Percentiles rank a stretch among this genome's conserved stretches.
Conservation (phyloP, 2,329 filamentous ascomycete genomes). For the Talaromyces sp. region DNA sequence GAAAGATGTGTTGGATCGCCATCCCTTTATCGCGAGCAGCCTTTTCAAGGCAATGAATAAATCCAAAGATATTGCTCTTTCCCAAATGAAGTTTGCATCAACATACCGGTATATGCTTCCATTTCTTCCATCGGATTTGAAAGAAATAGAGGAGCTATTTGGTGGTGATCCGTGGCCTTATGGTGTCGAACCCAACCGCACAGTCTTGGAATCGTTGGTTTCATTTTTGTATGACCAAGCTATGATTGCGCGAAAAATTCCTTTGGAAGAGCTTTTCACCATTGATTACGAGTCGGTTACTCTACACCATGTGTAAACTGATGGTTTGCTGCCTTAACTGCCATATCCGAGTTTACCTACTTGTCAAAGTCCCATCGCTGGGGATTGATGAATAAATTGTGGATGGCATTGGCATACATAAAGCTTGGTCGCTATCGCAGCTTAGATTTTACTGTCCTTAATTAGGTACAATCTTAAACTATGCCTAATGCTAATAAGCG, state of each 20-base stretch:
- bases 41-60: slow-evolving; percentile 35
- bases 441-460: too few relatives aligned
- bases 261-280: slow-evolving; percentile 31
- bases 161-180: slow-evolving; percentile 28
- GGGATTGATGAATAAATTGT: too few relatives aligned
- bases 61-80: slow-evolving; percentile 31
- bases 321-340: too few relatives aligned
- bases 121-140: slow-evolving; percentile 31
- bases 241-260: slow-evolving; percentile 28
- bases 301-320: background rate
- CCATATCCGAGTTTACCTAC: too few relatives aligned
- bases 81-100: slow-evolving; percentile 20
- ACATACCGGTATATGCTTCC: slow-evolving; percentile 34
- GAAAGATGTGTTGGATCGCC: slow-evolving; percentile 27
- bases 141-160: slow-evolving; percentile 36
- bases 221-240: slow-evolving; percentile 30
- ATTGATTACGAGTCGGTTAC: background rate
- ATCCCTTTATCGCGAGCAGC: slow-evolving; percentile 30
- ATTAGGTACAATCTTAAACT: too few relatives aligned
- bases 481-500: too few relatives aligned
- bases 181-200: slow-evolving; percentile 32
- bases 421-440: too few relatives aligned
- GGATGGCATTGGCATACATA: too few relatives aligned
- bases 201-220: slow-evolving; percentile 31
- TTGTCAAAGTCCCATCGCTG: too few relatives aligned